These are phyloP conservation scores for Podila epicladia DNA, from an alignment of 192 early-diverging fungal genomes.

Conservation along the genomic window DNA sequence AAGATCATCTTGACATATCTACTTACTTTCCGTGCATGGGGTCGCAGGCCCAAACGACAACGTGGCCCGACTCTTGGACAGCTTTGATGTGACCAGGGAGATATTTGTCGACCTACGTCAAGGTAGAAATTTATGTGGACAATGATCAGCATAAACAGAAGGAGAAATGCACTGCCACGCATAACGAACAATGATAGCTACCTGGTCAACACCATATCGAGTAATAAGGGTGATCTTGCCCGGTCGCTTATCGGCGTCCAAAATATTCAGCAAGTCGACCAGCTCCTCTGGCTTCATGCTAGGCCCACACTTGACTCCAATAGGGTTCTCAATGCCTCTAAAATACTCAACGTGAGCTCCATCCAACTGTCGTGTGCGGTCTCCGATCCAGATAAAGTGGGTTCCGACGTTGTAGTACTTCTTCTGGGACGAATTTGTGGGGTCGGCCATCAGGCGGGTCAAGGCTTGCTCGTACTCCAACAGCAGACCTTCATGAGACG, in stretches of 20 bases:
- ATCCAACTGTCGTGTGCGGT: slow-evolving; percentile 94
- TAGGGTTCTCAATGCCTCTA: slow-evolving; percentile 95
- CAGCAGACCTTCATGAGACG: slow-evolving; percentile 95
- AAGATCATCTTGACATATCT: not conserved
- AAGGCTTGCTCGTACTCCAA: slow-evolving; percentile 93
- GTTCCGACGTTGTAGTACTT: slow-evolving; percentile 93
- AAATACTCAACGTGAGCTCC: slow-evolving; percentile 98
- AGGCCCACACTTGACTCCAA: slow-evolving; percentile 97
- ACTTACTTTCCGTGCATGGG: slow-evolving; percentile 97
- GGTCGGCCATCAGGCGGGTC: slow-evolving; percentile 71
- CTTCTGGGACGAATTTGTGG: slow-evolving; percentile 53
- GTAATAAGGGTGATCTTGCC: slow-evolving; percentile 97
- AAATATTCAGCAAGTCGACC: slow-evolving; percentile 81
- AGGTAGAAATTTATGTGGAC: not conserved
- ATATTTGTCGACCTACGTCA: slow-evolving; percentile 67
- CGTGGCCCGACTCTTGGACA: slow-evolving; percentile 85
- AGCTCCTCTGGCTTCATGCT: slow-evolving; percentile 90
- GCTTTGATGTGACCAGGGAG: slow-evolving; percentile 91
- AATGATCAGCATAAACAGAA: not conserved
- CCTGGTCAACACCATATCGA: slow-evolving; percentile 89
- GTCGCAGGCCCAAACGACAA: slow-evolving; percentile 96
- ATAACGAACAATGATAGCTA: not conserved
- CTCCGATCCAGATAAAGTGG: slow-evolving; percentile 99
- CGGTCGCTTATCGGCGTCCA: slow-evolving; percentile 86
- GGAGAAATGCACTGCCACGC: too few species aligned